A percentile compares a stretch with the other conserved stretches of the same genome.
phyloP scores from a whole-genome alignment of 768 basidiomycete species.

The Symmetrospora coprosmae region DNA sequence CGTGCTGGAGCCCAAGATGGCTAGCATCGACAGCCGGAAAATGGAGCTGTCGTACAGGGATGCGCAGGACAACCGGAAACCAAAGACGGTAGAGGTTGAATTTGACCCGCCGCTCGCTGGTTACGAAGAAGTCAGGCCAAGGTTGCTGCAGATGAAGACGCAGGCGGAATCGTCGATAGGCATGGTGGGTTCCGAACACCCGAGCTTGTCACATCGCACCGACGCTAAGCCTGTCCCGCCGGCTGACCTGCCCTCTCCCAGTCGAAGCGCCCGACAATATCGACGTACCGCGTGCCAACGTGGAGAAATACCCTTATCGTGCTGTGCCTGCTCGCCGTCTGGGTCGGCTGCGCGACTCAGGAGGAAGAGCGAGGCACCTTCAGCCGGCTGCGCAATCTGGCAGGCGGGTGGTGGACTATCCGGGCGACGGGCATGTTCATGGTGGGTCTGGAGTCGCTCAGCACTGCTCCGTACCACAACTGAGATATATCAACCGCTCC shows the following conservation, averaged over 20 bases:
- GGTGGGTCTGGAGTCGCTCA: background rate
- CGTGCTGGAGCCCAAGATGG: constrained; percentile 13
- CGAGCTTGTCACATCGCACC: background rate
- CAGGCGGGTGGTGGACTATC: constrained; percentile 20
- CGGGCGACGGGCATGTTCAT: background rate
- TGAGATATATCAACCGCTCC: background rate
- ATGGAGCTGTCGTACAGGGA: constrained; percentile 19
- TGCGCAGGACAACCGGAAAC: background rate
- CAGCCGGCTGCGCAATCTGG: background rate
- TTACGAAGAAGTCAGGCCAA: constrained; percentile 70
- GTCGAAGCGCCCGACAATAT: constrained; percentile 1
- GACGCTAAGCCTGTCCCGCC: background rate
- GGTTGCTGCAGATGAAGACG: constrained; percentile 63
- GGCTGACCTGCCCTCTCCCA: background rate
- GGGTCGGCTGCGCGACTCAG: background rate
- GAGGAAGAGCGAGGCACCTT: background rate
- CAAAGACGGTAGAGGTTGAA: background rate
- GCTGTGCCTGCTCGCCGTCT: background rate
- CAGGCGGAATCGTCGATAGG: constrained; percentile 65
- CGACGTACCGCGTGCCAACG: background rate
- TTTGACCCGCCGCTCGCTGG: constrained; percentile 59
- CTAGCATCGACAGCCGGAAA: constrained; percentile 2
- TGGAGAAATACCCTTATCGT: background rate
- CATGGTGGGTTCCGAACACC: constrained; percentile 45
- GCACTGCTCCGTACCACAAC: background rate